Conservation (phyloP, 1,284 basidiomycete genomes). For the Ganoderma resinaceum region DNA sequence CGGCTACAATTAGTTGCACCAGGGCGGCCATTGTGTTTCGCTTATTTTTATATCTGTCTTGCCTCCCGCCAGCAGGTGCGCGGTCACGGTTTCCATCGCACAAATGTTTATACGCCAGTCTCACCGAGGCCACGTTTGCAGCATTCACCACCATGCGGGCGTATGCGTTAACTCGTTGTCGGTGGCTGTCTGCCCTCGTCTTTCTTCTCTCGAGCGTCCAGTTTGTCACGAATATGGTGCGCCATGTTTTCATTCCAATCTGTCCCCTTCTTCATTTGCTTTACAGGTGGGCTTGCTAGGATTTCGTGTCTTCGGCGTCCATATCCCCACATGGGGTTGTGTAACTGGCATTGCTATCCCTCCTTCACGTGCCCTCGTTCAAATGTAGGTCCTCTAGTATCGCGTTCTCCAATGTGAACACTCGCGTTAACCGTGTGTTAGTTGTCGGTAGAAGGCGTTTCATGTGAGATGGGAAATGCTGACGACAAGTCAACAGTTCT, state of each 20-base stretch:
- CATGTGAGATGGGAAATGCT: neutral
- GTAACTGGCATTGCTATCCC: neutral
- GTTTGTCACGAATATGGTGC: neutral
- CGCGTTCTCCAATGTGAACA: neutral
- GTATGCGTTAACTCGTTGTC: neutral
- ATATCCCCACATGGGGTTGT: neutral
- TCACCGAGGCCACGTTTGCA: neutral
- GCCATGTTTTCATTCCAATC: neutral
- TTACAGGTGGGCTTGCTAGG: neutral
- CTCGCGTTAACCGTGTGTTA: neutral
- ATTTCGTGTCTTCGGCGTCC: neutral
- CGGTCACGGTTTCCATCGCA: neutral
- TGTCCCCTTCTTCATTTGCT: neutral
- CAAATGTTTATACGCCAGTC: neutral
- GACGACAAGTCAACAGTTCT: neutral
- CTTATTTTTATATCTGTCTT: neutral
- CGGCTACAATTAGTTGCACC: neutral
- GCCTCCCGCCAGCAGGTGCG: neutral
- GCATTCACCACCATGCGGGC: neutral
- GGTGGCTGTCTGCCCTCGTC: neutral
- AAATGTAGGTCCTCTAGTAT: neutral
- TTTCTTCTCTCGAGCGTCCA: neutral
- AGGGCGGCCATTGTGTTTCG: neutral
- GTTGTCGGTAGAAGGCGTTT: neutral
- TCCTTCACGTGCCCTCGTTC: neutral